Evolutionary conservation across 2,329 filamentous ascomycete genomes (phyloP).

Genomic region (Pestalotiopsis sp.): DNA sequence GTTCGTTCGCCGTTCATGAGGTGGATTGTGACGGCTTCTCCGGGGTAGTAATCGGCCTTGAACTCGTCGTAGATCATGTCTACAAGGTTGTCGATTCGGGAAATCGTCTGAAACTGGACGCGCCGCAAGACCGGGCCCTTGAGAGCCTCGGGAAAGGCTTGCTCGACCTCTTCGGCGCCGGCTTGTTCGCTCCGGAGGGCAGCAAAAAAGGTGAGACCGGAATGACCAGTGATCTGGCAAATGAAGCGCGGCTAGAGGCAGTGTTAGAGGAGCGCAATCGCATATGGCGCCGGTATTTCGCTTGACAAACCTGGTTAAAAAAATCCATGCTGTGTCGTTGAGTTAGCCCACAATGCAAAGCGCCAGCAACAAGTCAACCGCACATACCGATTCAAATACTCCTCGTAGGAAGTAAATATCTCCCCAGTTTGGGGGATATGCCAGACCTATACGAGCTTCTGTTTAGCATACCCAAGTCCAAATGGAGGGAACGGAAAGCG

Average conservation of each 20-base stretch:
- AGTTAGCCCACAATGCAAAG: conserved; percentile 31
- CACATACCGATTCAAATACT: conserved; percentile 79
- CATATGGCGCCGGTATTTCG: background rate
- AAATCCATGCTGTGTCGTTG: conserved; percentile 75
- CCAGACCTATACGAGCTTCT: conserved; percentile 71
- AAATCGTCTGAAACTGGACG: conserved; percentile 89
- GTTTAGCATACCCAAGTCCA: conserved; percentile 14
- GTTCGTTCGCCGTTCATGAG: conserved; percentile 69
- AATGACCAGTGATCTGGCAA: conserved; percentile 94
- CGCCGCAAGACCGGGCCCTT: conserved; percentile 88
- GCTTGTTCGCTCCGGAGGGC: conserved; percentile 86
- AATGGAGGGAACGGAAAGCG: background rate
- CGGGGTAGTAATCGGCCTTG: conserved; percentile 88
- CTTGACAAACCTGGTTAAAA: conserved; percentile 75
- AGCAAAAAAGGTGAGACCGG: conserved; percentile 88
- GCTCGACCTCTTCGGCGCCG: conserved; percentile 87
- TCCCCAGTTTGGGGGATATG: conserved; percentile 88
- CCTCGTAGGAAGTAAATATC: conserved; percentile 86
- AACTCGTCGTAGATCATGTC: conserved; percentile 76
- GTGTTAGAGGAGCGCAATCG: conserved; percentile 12
- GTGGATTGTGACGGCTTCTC: conserved; percentile 78
- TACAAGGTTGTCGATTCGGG: conserved; percentile 81
- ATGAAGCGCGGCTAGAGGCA: conserved; percentile 77
- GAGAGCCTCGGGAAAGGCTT: conserved; percentile 86
- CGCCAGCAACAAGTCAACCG: conserved; percentile 8